Evolutionary conservation across 1,284 basidiomycete species (phyloP), one percentile per base, ranked within the genome.

Genomic region (Caloboletus firmus): DNA sequence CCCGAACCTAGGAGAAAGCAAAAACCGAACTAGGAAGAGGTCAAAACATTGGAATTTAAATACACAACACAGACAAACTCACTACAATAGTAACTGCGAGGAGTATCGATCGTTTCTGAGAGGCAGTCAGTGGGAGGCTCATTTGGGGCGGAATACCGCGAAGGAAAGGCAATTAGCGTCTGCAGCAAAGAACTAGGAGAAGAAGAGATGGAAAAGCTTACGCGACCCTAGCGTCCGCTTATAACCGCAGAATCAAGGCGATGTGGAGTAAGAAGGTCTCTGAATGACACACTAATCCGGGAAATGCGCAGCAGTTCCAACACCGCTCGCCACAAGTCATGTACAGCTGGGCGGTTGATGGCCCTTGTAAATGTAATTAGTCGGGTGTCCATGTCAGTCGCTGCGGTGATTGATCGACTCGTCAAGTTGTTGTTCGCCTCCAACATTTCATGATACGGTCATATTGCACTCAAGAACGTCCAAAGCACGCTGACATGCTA

Each of bases 21-120:
- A 0, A 68, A n/a, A 13, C 39, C 52, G 10, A 56, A 17, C 66
- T 68, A 20, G 24, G 20, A 30, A 47, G 45, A 26, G 17, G n/a
- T 55, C 12, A 28, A 22, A 32, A 35, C 3, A 11, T 17, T 24
- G 44, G 26, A 22, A n/a, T n/a, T 10, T 5, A 22, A 20, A 28
- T 4, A n/a, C 5, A 17, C 5, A 7, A 34, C 5, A 13, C 2
- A 5, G 22, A 35, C 1, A 3, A 11, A 52, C 68, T 58, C 24
- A 71, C 70, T 22, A 70, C 17, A 5, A 71, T 32, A n/a, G 64
- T 41, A 49, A 59, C 18, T 5, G 69, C 66, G 8, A 68, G 57
- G 0, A 72, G 45, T 32, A 68, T 40, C n/a, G 67, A 67, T 15
- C 66, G 67, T 42, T 62, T 71, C 42, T 71, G 69, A 30, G 69